Percentiles rank a stretch among this genome's conserved stretches.
Evolutionary conservation across 2,329 filamentous ascomycete species (phyloP).

Genomic region (Paradendryphiella salina): DNA sequence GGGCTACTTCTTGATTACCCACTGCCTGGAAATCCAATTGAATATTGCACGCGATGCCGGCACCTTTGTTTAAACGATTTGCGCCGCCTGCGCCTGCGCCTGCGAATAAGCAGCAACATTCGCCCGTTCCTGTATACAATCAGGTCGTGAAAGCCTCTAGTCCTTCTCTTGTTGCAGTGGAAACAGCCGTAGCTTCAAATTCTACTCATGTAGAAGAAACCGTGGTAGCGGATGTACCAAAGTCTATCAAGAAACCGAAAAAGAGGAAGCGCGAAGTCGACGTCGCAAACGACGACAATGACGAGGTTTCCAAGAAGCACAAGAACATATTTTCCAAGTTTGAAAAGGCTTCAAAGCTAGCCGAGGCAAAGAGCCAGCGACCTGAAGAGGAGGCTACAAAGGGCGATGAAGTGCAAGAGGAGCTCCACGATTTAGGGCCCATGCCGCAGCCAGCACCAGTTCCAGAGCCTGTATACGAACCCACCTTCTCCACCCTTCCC

Average conservation of each 20-base stretch:
- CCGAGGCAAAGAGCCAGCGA: conserved; percentile 24
- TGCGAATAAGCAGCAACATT: conserved; percentile 9
- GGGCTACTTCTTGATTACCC: background rate
- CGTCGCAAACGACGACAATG: conserved; percentile 23
- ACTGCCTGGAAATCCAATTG: background rate
- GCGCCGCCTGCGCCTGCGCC: conserved; percentile 43
- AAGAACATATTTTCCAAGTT: conserved; percentile 52
- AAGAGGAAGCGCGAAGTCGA: conserved; percentile 41
- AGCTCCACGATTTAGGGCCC: conserved; percentile 74
- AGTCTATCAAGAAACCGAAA: conserved; percentile 40
- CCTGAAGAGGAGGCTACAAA: conserved; percentile 23
- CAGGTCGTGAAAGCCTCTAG: conserved; percentile 2
- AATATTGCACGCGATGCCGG: conserved; percentile 47
- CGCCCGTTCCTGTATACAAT: conserved; percentile 1
- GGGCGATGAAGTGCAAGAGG: conserved; percentile 46
- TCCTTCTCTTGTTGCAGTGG: background rate
- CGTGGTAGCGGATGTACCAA: conserved; percentile 10
- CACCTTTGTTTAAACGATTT: conserved; percentile 53
- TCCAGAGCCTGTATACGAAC: conserved; percentile 59
- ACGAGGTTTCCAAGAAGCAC: conserved; percentile 44
- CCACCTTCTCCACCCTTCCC: conserved; percentile 77
- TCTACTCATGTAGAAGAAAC: conserved; percentile 14
- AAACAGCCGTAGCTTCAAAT: background rate
- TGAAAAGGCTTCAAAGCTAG: conserved; percentile 46
- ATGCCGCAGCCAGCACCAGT: conserved; percentile 75